phyloP scores from a whole-genome alignment of 805 yeast genomes.

The Lipomyces starkeyi region DNA sequence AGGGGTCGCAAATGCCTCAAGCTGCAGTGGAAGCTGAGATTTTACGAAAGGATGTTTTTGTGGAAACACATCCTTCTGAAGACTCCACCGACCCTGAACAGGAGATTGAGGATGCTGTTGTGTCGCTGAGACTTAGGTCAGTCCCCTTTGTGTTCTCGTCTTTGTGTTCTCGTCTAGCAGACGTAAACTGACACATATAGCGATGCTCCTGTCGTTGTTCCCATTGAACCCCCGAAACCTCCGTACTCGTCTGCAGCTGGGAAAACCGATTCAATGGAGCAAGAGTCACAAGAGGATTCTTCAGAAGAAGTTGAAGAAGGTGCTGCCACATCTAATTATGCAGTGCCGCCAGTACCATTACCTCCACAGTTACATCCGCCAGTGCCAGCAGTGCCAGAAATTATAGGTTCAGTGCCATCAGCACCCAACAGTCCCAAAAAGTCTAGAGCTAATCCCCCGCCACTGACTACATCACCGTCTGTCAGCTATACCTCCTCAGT shows the following conservation, averaged over 20 bases:
- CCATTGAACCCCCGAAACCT: background rate
- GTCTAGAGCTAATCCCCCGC: constrained; percentile 16
- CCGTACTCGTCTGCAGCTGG: background rate
- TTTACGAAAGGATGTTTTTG: constrained; percentile 22
- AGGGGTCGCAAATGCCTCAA: background rate
- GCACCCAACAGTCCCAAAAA: background rate
- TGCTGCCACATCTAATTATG: constrained; percentile 2
- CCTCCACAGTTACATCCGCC: constrained; percentile 33
- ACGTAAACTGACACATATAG: background rate
- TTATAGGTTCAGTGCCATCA: constrained; percentile 11
- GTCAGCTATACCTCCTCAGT: too few relatives aligned
- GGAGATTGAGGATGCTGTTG: background rate
- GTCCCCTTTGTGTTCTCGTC: background rate
- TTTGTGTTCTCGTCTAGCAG: background rate
- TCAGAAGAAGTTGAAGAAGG: constrained; percentile 21
- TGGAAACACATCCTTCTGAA: constrained; percentile 15
- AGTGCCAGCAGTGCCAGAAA: constrained; percentile 21
- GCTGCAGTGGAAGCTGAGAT: constrained; percentile 25
- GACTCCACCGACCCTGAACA: constrained; percentile 11
- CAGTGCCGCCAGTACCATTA: constrained; percentile 36
- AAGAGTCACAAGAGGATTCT: background rate
- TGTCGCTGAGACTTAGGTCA: background rate
- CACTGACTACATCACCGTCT: constrained; percentile 9
- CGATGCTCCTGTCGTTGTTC: background rate
- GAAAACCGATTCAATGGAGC: background rate